phyloP scores from a whole-genome alignment of 352 stramenopile species.

The Phytopythium aichiense region DNA sequence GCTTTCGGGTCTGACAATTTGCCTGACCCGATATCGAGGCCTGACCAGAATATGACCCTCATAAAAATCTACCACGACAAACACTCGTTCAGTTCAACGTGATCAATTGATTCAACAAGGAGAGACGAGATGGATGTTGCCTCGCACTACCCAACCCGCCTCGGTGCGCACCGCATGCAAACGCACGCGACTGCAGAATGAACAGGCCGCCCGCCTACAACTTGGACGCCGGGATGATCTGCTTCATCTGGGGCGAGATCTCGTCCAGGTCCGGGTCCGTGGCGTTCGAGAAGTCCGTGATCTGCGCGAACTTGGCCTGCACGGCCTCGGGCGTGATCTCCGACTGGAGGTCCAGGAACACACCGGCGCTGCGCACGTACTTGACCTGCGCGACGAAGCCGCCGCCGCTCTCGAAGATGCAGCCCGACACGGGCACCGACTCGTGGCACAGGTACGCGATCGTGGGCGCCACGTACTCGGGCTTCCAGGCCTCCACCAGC shows the following conservation, averaged over 20 bases:
- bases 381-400: constrained; percentile 84
- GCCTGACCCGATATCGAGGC: not conserved
- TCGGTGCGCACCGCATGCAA: too few relatives aligned
- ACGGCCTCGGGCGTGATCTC: constrained; percentile 76
- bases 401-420: constrained; percentile 83
- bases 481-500: constrained; percentile 80
- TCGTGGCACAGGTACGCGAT: constrained; percentile 87
- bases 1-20: not conserved
- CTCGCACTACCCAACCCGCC: too few relatives aligned
- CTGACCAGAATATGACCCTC: not conserved
- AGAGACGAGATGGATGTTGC: too few relatives aligned
- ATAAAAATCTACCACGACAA: too few relatives aligned
- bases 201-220: constrained; percentile 31
- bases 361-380: constrained; percentile 63
- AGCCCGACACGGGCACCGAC: constrained; percentile 61
- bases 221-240: constrained; percentile 64
- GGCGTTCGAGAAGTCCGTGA: constrained; percentile 73
- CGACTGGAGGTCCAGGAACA: constrained; percentile 69
- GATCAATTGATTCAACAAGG: too few relatives aligned
- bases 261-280: constrained; percentile 78
- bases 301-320: constrained; percentile 65
- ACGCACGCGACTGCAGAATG: too few relatives aligned
- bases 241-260: constrained; percentile 73
- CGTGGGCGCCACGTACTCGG: constrained; percentile 85
- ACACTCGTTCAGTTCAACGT: too few relatives aligned